Conservation (phyloP, 2,329 filamentous ascomycete genomes). For the Trichoderma arundinaceum region DNA sequence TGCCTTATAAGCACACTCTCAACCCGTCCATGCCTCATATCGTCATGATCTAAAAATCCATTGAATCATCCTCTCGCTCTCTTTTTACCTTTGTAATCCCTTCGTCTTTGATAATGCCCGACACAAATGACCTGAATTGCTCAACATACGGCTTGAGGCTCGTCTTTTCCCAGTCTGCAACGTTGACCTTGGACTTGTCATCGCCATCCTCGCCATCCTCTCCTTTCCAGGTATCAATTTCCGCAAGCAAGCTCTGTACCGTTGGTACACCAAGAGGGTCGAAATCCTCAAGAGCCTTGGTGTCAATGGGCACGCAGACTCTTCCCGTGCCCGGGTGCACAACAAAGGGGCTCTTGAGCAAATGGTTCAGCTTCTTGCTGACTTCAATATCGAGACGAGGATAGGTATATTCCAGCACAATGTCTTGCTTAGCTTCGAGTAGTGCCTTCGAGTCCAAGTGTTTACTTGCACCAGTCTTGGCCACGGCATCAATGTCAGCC, state of each 20-base stretch:
- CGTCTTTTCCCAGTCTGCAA: slow-evolving; percentile 96
- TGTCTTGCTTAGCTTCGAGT: slow-evolving; percentile 90
- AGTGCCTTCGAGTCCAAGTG: slow-evolving; percentile 75
- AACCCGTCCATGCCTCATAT: neutral
- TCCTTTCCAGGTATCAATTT: slow-evolving; percentile 82
- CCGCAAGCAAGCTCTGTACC: slow-evolving; percentile 76
- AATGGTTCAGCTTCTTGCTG: slow-evolving; percentile 96
- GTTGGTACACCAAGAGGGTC: slow-evolving; percentile 90
- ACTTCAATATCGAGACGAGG: slow-evolving; percentile 96
- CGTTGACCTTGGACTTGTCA: slow-evolving; percentile 43
- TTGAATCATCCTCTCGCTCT: slow-evolving; percentile 58
- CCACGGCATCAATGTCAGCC: slow-evolving; percentile 89
- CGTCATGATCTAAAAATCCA: slow-evolving; percentile 55
- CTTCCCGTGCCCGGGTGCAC: slow-evolving; percentile 93
- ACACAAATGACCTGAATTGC: slow-evolving; percentile 83
- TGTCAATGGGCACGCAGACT: slow-evolving; percentile 94
- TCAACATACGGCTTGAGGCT: slow-evolving; percentile 92
- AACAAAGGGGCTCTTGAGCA: slow-evolving; percentile 96
- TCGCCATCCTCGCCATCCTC: slow-evolving; percentile 52
- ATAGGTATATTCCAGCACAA: slow-evolving; percentile 97
- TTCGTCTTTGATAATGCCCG: slow-evolving; percentile 77
- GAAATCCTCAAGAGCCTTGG: slow-evolving; percentile 74
- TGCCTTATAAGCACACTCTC: neutral
- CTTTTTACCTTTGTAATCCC: slow-evolving; percentile 60
- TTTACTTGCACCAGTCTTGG: slow-evolving; percentile 75